Percentiles rank a stretch among this genome's conserved stretches.
phyloP scores from a whole-genome alignment of 257 asterid species.

The Ilex aquifolium region DNA sequence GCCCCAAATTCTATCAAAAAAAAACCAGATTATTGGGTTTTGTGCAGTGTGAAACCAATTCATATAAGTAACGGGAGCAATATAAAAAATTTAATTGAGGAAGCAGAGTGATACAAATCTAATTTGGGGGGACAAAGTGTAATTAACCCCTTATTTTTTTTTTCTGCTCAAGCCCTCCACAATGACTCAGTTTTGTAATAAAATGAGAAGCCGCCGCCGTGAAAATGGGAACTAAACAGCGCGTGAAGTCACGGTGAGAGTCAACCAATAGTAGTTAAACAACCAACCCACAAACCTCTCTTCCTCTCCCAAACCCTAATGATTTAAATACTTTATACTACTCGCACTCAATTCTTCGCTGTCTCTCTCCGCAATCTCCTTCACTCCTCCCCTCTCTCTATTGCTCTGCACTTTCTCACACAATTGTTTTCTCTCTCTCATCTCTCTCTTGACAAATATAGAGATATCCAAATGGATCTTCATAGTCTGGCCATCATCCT shows the following conservation, averaged over 20 bases:
- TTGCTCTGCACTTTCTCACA: background rate
- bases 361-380: background rate
- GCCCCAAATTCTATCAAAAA: no score
- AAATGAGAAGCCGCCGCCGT: no score
- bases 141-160: no score
- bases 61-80: no score
- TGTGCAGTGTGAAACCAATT: no score
- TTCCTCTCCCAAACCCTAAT: background rate
- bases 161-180: no score
- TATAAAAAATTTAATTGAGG: no score
- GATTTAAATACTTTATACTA: background rate
- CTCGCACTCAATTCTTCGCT: background rate
- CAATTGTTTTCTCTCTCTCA: background rate
- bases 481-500: constrained; percentile 62
- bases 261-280: constrained; percentile 4
- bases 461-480: constrained; percentile 57
- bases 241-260: background rate
- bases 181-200: no score
- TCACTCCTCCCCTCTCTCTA: background rate
- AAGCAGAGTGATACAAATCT: no score
- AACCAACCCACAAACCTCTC: background rate
- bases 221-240: background rate
- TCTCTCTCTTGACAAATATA: no score
- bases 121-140: no score
- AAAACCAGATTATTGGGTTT: no score